Base-by-base conservation (phyloP, 129 eudicot species). In the Flaveria brownii region DNA sequence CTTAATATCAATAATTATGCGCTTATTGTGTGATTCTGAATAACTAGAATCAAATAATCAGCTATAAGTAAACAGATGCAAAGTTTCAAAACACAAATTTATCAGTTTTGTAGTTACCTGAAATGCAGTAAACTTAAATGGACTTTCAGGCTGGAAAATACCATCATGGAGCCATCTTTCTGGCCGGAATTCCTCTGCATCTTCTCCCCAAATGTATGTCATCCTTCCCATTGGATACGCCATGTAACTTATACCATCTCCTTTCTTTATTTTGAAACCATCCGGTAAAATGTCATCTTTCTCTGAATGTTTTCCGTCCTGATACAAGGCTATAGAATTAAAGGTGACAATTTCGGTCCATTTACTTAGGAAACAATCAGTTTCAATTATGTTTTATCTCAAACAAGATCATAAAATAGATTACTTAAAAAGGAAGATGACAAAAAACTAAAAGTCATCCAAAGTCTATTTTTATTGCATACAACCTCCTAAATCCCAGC, bases 161-260 rank as follows among this genome's bases (percentile, higher is more conserved):
- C 94, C 90, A 51, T 85, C 51, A 23, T 69, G 68, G 13, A 87
- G 78, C 96, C 96, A 90, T 82, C 92, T 79, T 55, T 87, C 90
- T 2, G 96, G 92, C 41, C 74, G 55, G 67, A 85, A 90, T 22
- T 83, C 90, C 77, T 80, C 82, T 1, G 88, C 86, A 70, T 90
- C 87, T 46, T 87, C 82, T 15, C 96, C 92, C 96, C 96, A 90
- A 62, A 90, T 65, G 66, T 63, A 81, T 20, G 76, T 66, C 87
- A 90, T 78, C 57, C 96, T 80, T 16, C 92, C 96, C 96, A 90
- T 90, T 1, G 92, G 83, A 78, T 71, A 86, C 15, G 85, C 60
- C 75, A 70, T 73, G 65, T 86, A 88, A 11, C 46, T 73, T 43
- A 88, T n/a, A 9, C 77, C 70, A 57, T 84, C 84, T 10, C 90